Evolutionary conservation across 805 yeast species (phyloP).

Genomic region (Lipomyces starkeyi): DNA sequence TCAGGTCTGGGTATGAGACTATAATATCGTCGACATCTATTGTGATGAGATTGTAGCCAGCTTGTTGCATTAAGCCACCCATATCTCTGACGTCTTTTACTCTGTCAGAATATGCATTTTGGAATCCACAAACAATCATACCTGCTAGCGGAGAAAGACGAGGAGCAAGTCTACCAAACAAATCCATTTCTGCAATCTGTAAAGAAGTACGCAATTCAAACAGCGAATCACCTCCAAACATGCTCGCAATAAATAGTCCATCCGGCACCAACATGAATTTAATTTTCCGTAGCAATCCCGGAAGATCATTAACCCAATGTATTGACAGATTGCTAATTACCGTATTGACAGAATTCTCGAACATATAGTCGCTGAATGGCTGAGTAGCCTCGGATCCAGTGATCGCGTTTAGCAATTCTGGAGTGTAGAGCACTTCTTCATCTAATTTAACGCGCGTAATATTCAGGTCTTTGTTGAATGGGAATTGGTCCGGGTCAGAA

Average conservation of each 20-base stretch:
- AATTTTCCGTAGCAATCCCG: conserved; percentile 62
- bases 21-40: conserved; percentile 83
- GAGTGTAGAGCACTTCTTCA: conserved; percentile 58
- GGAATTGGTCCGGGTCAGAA: conserved; percentile 45
- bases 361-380: conserved; percentile 23
- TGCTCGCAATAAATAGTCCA: conserved; percentile 79
- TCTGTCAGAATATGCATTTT: background rate
- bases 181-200: conserved; percentile 81
- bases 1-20: conserved; percentile 76
- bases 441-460: conserved; percentile 63
- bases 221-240: conserved; percentile 85
- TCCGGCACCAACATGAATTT: conserved; percentile 71
- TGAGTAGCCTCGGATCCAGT: conserved; percentile 10
- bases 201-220: conserved; percentile 79
- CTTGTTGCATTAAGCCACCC: conserved; percentile 71
- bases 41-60: conserved; percentile 80
- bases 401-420: conserved; percentile 48
- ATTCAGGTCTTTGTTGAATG: conserved; percentile 54
- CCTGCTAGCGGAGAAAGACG: conserved; percentile 76
- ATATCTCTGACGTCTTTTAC: conserved; percentile 68
- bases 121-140: background rate
- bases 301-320: conserved; percentile 90
- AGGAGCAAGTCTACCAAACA: conserved; percentile 80
- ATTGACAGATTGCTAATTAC: conserved; percentile 73
- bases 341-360: conserved; percentile 60